A percentile compares a stretch with the other conserved stretches of the same genome.
Evolutionary conservation across 2,329 filamentous ascomycete genomes (phyloP).

Genomic region (Cryphonectria nitschkei): DNA sequence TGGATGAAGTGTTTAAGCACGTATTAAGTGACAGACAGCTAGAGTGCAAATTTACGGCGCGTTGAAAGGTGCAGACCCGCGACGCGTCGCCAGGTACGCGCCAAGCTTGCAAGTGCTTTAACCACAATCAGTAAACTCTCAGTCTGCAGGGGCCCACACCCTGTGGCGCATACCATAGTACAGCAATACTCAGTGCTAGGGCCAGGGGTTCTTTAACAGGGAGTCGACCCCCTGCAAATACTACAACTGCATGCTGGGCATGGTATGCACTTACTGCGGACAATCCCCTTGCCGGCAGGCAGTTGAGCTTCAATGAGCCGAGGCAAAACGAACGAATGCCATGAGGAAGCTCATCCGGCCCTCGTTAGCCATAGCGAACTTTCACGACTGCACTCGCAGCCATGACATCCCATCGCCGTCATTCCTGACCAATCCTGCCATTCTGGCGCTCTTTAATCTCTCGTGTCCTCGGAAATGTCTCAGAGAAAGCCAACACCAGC

Average conservation of each 20-base stretch:
- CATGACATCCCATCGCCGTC: neutral
- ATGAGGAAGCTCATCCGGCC: neutral
- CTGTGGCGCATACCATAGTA: neutral
- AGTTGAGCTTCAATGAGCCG: slow-evolving; percentile 9
- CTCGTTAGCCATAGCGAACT: neutral
- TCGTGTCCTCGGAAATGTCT: slow-evolving; percentile 37
- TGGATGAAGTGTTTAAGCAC: neutral
- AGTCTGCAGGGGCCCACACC: neutral
- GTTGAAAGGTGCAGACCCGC: slow-evolving; percentile 1
- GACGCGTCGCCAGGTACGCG: slow-evolving; percentile 7
- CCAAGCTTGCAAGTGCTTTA: slow-evolving; percentile 9
- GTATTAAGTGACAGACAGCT: neutral
- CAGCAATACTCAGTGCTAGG: neutral
- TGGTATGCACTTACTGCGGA: neutral
- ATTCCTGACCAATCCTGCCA: neutral
- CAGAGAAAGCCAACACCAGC: slow-evolving; percentile 63
- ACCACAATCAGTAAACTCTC: neutral
- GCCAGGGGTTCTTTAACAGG: neutral
- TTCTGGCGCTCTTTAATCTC: neutral
- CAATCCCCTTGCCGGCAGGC: slow-evolving; percentile 5
- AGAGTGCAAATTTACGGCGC: slow-evolving; percentile 19
- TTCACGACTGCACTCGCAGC: neutral
- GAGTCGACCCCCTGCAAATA: neutral
- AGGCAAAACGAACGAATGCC: slow-evolving; percentile 10
- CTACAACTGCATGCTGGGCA: neutral